phyloP scores from a whole-genome alignment of 2,329 filamentous ascomycete species.

The Aphanocladium album region DNA sequence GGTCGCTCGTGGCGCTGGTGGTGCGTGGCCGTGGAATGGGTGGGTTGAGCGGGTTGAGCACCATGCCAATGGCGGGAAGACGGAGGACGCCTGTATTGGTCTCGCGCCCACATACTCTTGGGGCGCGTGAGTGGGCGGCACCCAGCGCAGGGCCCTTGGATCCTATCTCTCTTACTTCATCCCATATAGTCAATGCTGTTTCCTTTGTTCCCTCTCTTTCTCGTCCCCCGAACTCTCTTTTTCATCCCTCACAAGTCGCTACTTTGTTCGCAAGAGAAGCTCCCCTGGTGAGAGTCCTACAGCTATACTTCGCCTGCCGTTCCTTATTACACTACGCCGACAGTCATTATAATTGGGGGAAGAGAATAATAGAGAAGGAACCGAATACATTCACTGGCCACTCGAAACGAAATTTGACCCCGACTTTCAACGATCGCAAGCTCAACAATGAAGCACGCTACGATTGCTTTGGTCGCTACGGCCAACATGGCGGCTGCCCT shows the following conservation, averaged over 20 bases:
- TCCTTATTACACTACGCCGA: neutral
- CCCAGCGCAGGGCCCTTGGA: neutral
- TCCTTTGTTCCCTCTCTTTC: neutral
- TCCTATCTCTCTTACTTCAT: neutral
- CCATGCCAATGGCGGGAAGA: neutral
- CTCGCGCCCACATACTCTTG: neutral
- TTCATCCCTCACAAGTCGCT: neutral
- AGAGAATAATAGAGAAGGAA: neutral
- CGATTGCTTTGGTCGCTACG: conserved; percentile 24
- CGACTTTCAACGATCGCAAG: neutral
- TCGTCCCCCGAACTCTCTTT: neutral
- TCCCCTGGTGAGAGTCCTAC: conserved; percentile 5
- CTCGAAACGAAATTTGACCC: neutral
- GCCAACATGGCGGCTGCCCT: conserved; percentile 26
- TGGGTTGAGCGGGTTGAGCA: neutral
- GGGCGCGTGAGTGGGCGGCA: neutral
- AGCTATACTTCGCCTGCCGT: conserved; percentile 2
- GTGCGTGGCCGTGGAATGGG: conserved; percentile 2
- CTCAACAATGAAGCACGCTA: conserved; percentile 26
- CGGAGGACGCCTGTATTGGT: neutral
- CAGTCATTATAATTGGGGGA: neutral
- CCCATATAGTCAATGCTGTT: neutral
- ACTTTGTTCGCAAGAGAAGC: neutral
- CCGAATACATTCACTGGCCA: neutral
- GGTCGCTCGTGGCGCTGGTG: neutral